These are phyloP conservation scores for Luzula sylvatica DNA, from an alignment of 176 grass and related monocot genomes.

Conservation along the genomic window DNA sequence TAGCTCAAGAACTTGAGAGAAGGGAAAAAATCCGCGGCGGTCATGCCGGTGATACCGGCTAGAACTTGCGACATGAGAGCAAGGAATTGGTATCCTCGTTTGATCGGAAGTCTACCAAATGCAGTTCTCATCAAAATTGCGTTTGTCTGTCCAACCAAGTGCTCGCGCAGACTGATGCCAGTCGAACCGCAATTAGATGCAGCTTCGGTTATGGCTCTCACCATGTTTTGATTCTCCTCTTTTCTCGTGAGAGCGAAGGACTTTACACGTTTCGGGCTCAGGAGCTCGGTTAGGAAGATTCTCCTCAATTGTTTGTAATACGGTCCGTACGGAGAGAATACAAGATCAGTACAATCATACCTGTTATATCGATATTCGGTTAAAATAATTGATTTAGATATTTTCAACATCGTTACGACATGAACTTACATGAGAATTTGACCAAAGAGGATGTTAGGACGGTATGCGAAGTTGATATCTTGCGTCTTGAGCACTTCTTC, in stretches of 20 bases:
- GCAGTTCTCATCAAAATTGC: too few species aligned
- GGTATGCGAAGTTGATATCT: neutral
- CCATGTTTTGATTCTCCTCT: neutral
- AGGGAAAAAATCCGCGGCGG: too few species aligned
- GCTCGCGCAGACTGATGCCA: too few species aligned
- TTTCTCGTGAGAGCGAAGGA: neutral
- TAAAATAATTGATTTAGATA: neutral
- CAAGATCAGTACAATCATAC: neutral
- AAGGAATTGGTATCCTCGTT: too few species aligned
- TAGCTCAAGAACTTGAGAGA: too few species aligned
- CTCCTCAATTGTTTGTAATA: neutral
- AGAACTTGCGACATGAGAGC: too few species aligned
- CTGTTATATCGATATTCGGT: neutral
- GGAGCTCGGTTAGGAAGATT: slow-evolving; percentile 18
- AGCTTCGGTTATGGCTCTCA: neutral
- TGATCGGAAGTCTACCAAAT: too few species aligned
- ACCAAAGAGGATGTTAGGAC: neutral
- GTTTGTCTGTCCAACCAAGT: too few species aligned
- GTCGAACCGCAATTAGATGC: too few species aligned
- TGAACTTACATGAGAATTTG: neutral
- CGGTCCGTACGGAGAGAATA: neutral
- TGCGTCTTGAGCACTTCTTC: neutral
- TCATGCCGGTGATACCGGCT: too few species aligned
- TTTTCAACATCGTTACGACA: neutral
- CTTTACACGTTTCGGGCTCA: slow-evolving; percentile 1